These are phyloP conservation scores for Prunus persica DNA, from an alignment of 306 rosid genomes.

Conservation along the genomic window Prunus_persica_NCBIv2 NC_034010.1:16797001-16797500, in stretches of 20 bases:
- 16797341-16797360: too few species aligned
- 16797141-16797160: accelerated
- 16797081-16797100: too few species aligned
- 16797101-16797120: accelerated
- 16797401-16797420: not conserved
- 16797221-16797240: too few species aligned
- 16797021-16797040: not conserved
- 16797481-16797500: not conserved
- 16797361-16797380: not conserved
- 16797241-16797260: too few species aligned
- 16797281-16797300: not conserved
- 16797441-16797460: not conserved
- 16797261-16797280: too few species aligned
- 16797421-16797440: not conserved
- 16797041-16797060: too few species aligned
- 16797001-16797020: not conserved
- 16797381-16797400: not conserved
- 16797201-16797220: too few species aligned
- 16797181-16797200: too few species aligned
- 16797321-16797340: too few species aligned
- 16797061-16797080: too few species aligned
- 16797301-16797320: not conserved
- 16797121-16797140: accelerated
- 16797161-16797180: accelerated
- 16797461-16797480: not conserved